phyloP scores from a whole-genome alignment of 2,329 filamentous ascomycete species.

The Apiospora hydei region DNA sequence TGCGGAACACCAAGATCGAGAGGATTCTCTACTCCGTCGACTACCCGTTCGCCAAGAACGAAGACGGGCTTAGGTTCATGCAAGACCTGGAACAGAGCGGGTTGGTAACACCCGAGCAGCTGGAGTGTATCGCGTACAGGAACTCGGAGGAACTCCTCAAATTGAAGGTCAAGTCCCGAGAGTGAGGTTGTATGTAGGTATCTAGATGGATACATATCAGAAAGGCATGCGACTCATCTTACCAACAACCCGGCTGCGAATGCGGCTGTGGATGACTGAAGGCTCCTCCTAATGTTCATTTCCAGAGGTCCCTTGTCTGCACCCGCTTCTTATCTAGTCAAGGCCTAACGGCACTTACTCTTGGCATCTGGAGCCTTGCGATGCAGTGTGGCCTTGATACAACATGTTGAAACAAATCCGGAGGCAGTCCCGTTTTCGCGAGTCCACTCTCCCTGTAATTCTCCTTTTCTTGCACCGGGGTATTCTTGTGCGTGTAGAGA shows the following conservation, averaged over 20 bases:
- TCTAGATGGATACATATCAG: background rate
- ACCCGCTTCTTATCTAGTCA: background rate
- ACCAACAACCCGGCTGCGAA: background rate
- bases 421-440: background rate
- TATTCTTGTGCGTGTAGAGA: background rate
- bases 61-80: slow-evolving; percentile 56
- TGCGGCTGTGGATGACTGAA: background rate
- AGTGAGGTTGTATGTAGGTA: background rate
- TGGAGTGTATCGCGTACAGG: slow-evolving; percentile 55
- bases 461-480: background rate
- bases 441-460: background rate
- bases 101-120: slow-evolving; percentile 55
- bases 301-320: background rate
- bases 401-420: background rate
- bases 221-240: background rate
- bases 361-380: background rate
- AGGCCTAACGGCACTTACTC: background rate
- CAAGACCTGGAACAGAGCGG: slow-evolving; percentile 56
- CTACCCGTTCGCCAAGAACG: slow-evolving; percentile 61
- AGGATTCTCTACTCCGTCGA: slow-evolving; percentile 64
- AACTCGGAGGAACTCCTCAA: slow-evolving; percentile 53
- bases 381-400: background rate
- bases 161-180: slow-evolving; percentile 1
- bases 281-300: background rate
- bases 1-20: slow-evolving; percentile 55